These are phyloP conservation scores for Euphrasia arctica DNA, from an alignment of 305 asterid species.

Conservation along the genomic window DNA sequence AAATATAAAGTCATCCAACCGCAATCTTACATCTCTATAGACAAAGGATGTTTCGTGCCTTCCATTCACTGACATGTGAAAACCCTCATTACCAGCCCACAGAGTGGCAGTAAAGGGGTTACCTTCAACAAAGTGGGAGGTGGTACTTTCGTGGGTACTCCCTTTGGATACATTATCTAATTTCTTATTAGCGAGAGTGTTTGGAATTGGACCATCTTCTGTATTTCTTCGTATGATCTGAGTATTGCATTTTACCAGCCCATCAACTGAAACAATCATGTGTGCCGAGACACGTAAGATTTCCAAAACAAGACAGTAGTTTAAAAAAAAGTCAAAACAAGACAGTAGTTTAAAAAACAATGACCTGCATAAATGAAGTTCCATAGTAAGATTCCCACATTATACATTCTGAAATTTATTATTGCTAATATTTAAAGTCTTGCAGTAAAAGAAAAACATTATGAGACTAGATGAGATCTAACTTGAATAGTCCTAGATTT, in stretches of 20 bases:
- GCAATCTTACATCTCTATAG: conserved; percentile 54
- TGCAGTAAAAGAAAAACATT: too few species aligned
- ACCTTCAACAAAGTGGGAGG: conserved; percentile 73
- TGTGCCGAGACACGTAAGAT: conserved; percentile 18
- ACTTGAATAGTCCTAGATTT: background rate
- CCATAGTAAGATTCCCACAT: background rate
- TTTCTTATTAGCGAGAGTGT: conserved; percentile 37
- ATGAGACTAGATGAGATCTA: conserved; percentile 8
- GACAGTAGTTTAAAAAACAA: too few species aligned
- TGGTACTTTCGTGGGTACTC: conserved; percentile 41
- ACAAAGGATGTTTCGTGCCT: conserved; percentile 90
- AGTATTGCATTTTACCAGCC: conserved; percentile 67
- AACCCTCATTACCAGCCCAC: conserved; percentile 91
- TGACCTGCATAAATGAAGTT: too few species aligned
- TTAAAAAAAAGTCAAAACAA: conserved; percentile 3
- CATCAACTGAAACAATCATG: conserved; percentile 67
- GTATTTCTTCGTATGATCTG: conserved; percentile 37
- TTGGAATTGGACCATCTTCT: conserved; percentile 39
- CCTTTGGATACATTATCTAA: conserved; percentile 47
- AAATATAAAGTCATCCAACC: background rate
- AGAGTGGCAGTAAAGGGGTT: conserved; percentile 84
- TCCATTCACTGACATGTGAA: conserved; percentile 93
- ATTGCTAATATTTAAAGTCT: too few species aligned
- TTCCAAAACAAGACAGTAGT: background rate
- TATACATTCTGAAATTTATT: too few species aligned